Evolutionary conservation across 306 rosid genomes (phyloP), one percentile per base, ranked within the genome.

Genomic region (Pyrus betulifolia): DNA sequence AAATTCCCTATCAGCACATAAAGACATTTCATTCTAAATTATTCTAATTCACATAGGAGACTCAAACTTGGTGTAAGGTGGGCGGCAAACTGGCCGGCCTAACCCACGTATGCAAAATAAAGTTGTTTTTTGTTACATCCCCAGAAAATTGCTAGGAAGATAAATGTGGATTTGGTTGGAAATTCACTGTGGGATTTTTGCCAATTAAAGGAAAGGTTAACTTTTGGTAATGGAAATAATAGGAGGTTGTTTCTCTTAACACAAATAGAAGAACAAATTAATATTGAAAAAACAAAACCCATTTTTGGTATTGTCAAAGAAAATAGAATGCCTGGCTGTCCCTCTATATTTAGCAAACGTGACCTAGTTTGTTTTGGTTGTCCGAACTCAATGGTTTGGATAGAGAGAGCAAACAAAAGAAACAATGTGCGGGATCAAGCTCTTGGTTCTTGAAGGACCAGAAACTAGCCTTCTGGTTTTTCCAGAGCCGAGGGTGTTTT

Each of bases 341-440:
- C 60, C 75, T 71, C 74, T 70, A 60, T 81, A 84, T 80, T 79
- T 78, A 83, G 84, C 61, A 81, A 79, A 78, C 74, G 87, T 87
- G 89, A 88, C 89, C n/a, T 7, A 49, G 86, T 84, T 91, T 64
- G 40, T 52, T 76, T 76, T 87, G 67, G 74, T 22, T 71, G 65
- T 80, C 83, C 84, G 65, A 84, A 82, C 85, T 77, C 83, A 58
- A 54, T 76, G 84, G 84, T 78, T 77, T 63, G 69, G 61, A 70
- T 30, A 70, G 55, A 55, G 70, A 58, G 69, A 80, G 62, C 79
- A 85, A 87, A 75, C 76, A 44, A 87, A 85, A 70, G 71, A 80
- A 81, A 64, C 83, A 52, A 28, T 45, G 70, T 44, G 78, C 21
- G 54, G 78, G 45, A 61, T 74, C 33, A 35, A 60, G 57, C 49